Evolutionary conservation across 495 filamentous ascomycete species (phyloP), one percentile per base, ranked within the genome.

Genomic region (Lichenothelia convexa): DNA sequence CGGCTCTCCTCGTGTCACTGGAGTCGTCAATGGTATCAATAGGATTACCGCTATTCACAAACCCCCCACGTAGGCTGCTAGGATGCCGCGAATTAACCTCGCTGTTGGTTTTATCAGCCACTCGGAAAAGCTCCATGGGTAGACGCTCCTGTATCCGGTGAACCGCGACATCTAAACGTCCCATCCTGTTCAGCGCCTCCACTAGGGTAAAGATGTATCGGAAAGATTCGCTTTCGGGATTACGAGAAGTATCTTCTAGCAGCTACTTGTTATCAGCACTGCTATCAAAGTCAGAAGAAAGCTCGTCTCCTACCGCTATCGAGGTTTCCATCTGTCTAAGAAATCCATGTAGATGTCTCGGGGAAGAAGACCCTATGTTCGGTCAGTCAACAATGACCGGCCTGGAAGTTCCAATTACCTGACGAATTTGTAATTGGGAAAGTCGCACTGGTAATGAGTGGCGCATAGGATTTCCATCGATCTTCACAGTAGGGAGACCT

Each of bases 401-500:
- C n/a, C n/a, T n/a, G n/a, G n/a, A n/a, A n/a, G n/a, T n/a, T n/a
- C n/a, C n/a, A n/a, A n/a, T n/a, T n/a, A n/a, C n/a, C n/a, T n/a
- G n/a, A n/a, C n/a, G n/a, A n/a, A n/a, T n/a, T n/a, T n/a, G n/a
- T n/a, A n/a, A n/a, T n/a, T n/a, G n/a, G n/a, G n/a, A n/a, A n/a
- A n/a, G n/a, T n/a, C n/a, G n/a, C n/a, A n/a, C n/a, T n/a, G n/a
- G n/a, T n/a, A n/a, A n/a, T n/a, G n/a, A n/a, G n/a, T n/a, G n/a
- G 46, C 5, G 60, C 32, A 42, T 80, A 63, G 31, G 68, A 64
- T 49, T 89, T 92, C 89, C 89, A 99, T 33, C 89, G 63, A 54
- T 91, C 80, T 42, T 91, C 80, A 55, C 85, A 94, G 48, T 95
- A 95, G 1, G 84, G 86, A 8, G 85, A 93, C 46, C 94, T 95